Base-by-base conservation (phyloP, 805 yeast species). In the Cyberlindnera subsufficiens region DNA sequence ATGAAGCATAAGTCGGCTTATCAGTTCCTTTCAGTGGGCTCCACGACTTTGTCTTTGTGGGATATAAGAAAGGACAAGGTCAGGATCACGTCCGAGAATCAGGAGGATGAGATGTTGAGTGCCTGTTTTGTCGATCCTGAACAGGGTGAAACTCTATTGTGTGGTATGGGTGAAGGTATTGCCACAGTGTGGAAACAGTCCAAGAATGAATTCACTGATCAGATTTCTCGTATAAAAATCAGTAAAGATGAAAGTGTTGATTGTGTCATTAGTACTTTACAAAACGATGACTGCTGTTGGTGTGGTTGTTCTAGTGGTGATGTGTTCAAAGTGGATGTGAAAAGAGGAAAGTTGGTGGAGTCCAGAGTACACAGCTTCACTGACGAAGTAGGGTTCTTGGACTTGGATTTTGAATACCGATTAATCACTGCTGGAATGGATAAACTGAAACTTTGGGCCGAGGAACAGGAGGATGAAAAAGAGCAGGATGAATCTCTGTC, bases 161-260 rank as follows among this genome's bases (percentile, higher is more conserved):
- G 90, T 52, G 91, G 96, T 36, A 89, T 88, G 83, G 88, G 95
- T 14, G 93, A 84, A 56, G 98, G 98, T 4, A 76, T 87, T 13
- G 71, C 88, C 6, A 88, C 98, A 0, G 68, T 85, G 13, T 91
- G 99, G 99, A 79, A 77, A 52, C 80, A 83, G 22, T 70, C 76
- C 27, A 75, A 76, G 56, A 87, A 86, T 56, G 75, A 75, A 35
- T 73, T 80, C 47, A 71, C 67, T 45, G 97, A 91, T 61, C 97
- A 91, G 64, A 69, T 88, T 38, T 75, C 85, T 11, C 68, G 98
- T 44, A 75, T 91, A 16, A 79, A 79, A 49, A 70, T 90, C 8
- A 69, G 78, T 32, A 78, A 74, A 43, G 84, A 74, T 36, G 86
- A 83, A 30, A 82, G 91, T 16, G 75, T 89, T 15, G 96, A 89